Conservation (phyloP, 108 stramenopile species). For the Hondaea fermentalgiana region DNA sequence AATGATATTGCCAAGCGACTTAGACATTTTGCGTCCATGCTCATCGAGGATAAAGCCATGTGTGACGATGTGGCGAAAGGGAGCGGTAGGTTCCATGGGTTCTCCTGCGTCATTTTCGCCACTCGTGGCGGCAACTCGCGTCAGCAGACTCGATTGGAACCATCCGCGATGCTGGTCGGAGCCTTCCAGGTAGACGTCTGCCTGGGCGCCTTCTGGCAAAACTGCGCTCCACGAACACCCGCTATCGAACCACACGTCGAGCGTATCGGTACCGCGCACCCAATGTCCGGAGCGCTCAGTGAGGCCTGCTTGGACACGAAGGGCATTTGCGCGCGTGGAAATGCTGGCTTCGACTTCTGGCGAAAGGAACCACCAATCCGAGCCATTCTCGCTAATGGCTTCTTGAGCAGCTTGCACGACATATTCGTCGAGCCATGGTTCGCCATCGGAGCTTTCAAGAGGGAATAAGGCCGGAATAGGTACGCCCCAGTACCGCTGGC, state of each 20-base stretch:
- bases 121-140: constrained; percentile 72
- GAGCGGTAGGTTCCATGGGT: constrained; percentile 28
- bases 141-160: constrained; percentile 95
- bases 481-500: constrained; percentile 96
- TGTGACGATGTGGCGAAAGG: constrained; percentile 89
- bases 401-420: constrained; percentile 70
- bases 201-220: constrained; percentile 79
- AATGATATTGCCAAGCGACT: constrained; percentile 90
- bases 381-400: constrained; percentile 76
- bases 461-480: constrained; percentile 91
- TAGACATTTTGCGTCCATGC: constrained; percentile 98
- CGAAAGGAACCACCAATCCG: constrained; percentile 89
- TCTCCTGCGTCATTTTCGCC: neutral
- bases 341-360: constrained; percentile 60
- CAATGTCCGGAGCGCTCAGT: constrained; percentile 28
- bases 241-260: constrained; percentile 99
- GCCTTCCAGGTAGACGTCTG: constrained; percentile 29
- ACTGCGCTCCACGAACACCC: constrained; percentile 91
- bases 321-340: neutral
- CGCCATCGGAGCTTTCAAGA: neutral
- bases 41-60: constrained; percentile 97
- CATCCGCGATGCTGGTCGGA: constrained; percentile 96
- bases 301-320: neutral
- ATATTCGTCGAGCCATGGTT: constrained; percentile 66
- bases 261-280: constrained; percentile 92